phyloP scores from a whole-genome alignment of 2,329 filamentous ascomycete species.

The Zymoseptoria crescenta region DNA sequence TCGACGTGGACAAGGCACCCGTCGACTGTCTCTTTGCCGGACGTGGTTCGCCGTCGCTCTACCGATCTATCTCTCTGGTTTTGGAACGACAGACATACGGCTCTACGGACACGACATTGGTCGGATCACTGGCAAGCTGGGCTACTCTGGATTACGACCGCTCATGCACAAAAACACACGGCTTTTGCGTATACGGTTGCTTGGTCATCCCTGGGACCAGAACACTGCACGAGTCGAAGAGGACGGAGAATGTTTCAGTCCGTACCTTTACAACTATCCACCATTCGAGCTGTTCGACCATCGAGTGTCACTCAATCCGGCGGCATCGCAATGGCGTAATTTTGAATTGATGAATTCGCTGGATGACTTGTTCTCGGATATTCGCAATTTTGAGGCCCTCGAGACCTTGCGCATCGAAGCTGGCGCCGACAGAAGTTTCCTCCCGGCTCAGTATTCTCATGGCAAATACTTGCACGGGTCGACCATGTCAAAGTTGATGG shows the following conservation, averaged over 20 bases:
- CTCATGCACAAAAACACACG: conserved; percentile 17
- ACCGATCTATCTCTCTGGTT: conserved; percentile 11
- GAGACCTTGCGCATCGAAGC: conserved; percentile 11
- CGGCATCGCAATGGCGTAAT: conserved; percentile 7
- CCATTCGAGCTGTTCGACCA: neutral
- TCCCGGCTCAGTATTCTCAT: neutral
- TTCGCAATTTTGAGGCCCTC: conserved; percentile 9
- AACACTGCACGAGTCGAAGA: conserved; percentile 2
- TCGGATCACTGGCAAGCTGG: conserved; percentile 6
- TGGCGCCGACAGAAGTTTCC: conserved; percentile 1
- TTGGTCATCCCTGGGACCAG: conserved; percentile 13
- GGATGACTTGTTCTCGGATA: conserved; percentile 10
- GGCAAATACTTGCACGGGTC: conserved; percentile 8
- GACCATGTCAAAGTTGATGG: conserved; percentile 2
- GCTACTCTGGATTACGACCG: conserved; percentile 3
- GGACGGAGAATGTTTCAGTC: neutral
- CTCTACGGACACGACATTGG: conserved; percentile 10
- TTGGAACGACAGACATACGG: conserved; percentile 7
- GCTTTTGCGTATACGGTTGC: conserved; percentile 7
- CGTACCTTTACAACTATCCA: neutral
- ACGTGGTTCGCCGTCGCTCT: conserved; percentile 12
- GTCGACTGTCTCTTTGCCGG: conserved; percentile 9
- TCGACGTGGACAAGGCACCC: conserved; percentile 6
- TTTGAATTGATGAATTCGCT: conserved; percentile 1
- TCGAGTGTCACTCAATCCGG: neutral